A percentile compares a stretch with the other conserved stretches of the same genome.
These are phyloP conservation scores for Lepidium didymum DNA, from an alignment of 345 rosid genomes.

Conservation along the genomic window DNA sequence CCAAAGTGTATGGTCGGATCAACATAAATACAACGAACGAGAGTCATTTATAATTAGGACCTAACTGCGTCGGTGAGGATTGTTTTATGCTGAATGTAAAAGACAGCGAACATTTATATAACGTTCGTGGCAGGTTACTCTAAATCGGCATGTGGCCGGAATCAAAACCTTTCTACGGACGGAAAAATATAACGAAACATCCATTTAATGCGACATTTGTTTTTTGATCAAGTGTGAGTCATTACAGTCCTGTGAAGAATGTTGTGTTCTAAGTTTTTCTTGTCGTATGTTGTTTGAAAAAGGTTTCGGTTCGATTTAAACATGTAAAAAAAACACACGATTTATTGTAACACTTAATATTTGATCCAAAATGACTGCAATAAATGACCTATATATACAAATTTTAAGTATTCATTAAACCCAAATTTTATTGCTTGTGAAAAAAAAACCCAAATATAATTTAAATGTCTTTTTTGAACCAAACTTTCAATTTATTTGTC, in stretches of 20 bases:
- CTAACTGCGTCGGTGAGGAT: neutral
- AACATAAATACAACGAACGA: neutral
- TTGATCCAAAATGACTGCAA: too few species aligned
- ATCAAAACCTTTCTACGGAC: neutral
- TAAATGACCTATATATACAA: too few species aligned
- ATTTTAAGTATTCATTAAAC: too few species aligned
- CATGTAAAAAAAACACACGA: too few species aligned
- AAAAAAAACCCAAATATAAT: too few species aligned
- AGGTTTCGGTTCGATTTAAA: neutral
- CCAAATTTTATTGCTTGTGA: too few species aligned
- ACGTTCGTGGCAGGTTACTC: neutral
- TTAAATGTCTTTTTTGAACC: too few species aligned
- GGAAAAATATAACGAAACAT: too few species aligned
- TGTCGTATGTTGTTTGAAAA: neutral
- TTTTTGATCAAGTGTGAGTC: neutral
- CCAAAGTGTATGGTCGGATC: constrained; percentile 1
- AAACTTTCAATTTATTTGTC: too few species aligned
- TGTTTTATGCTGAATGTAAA: neutral
- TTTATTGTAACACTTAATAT: too few species aligned
- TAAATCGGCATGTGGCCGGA: neutral
- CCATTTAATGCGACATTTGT: neutral
- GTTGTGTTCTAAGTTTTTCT: neutral
- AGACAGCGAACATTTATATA: neutral
- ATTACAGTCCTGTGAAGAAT: neutral
- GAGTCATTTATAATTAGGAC: too few species aligned